Percentiles rank a stretch among this genome's conserved stretches.
These are phyloP conservation scores for Peziza echinospora DNA, from an alignment of 495 filamentous ascomycete genomes.

Conservation along the genomic window DNA sequence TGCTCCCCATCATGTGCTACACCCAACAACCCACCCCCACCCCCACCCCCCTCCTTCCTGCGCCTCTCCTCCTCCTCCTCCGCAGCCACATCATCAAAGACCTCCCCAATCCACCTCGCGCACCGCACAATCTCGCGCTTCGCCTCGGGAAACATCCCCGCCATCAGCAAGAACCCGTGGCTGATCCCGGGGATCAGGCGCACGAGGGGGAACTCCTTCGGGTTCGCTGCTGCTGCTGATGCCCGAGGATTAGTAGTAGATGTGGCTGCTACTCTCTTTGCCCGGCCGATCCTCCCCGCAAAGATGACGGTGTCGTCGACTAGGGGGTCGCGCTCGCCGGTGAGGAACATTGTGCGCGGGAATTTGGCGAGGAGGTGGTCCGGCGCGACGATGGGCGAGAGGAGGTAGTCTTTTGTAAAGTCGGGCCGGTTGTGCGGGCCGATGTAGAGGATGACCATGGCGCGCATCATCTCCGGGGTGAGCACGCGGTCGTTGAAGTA, in stretches of 20 bases:
- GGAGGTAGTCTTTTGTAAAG: slow-evolving; percentile 72
- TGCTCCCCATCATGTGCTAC: slow-evolving; percentile 38
- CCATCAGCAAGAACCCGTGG: slow-evolving; percentile 88
- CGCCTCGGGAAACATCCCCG: slow-evolving; percentile 60
- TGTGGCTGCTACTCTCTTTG: slow-evolving; percentile 56
- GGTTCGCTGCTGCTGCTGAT: slow-evolving; percentile 7
- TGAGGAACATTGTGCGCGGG: slow-evolving; percentile 81
- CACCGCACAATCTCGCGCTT: slow-evolving; percentile 61
- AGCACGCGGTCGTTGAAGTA: slow-evolving; percentile 93
- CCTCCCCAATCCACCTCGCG: slow-evolving; percentile 51
- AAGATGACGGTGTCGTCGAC: slow-evolving; percentile 96
- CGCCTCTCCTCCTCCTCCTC: slow-evolving; percentile 8
- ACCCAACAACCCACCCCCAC: slow-evolving; percentile 54
- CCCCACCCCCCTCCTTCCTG: slow-evolving; percentile 50
- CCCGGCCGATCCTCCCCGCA: slow-evolving; percentile 62
- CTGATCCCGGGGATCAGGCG: slow-evolving; percentile 65
- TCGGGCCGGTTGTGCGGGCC: slow-evolving; percentile 82
- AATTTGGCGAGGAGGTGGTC: slow-evolving; percentile 61
- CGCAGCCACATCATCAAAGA: slow-evolving; percentile 33
- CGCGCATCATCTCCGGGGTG: slow-evolving; percentile 94
- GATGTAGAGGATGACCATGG: slow-evolving; percentile 96
- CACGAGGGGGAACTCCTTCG: slow-evolving; percentile 30
- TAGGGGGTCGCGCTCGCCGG: slow-evolving; percentile 82
- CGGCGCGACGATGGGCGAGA: slow-evolving; percentile 75
- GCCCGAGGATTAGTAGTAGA: slow-evolving; percentile 22